Evolutionary conservation across 768 basidiomycete genomes (phyloP), one percentile per base, ranked within the genome.

Genomic region (Amanita exitialis): DNA sequence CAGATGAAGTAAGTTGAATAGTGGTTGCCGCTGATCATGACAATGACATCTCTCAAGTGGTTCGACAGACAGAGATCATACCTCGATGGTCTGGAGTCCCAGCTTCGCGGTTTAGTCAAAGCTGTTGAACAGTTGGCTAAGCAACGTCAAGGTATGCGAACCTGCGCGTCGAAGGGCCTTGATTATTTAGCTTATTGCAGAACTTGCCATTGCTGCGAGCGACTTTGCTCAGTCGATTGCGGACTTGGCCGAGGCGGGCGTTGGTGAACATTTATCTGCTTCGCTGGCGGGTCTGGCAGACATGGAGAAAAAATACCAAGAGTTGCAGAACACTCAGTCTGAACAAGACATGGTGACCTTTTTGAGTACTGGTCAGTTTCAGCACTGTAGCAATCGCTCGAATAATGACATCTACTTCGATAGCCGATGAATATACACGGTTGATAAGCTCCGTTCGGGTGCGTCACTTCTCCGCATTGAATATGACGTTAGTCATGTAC

Each of bases 351-450:
- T 93, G 58, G 71, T 80, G 27, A 85, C 86, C 0, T 63, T 98
- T 25, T 73, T 93, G 76, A 82, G 80, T 47, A 88, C 89, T 44
- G 83, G 84, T 82, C 56, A 45, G 57, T 35, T 46, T 13, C 16
- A 41, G 21, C 13, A 10, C 8, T 25, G 35, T 39, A 23, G 48
- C 23, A 16, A 10, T 52, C 51, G 15, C 23, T 13, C 44, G 41
- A 16, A 3, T 25, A 47, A 35, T 45, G 46, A 15, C 28, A 21
- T 18, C 1, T 32, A 3, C 3, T 54, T 13, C 8, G 20, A 7
- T 50, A 70, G 90, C 81, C 43, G 95, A 98, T 60, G 93, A 96
- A 65, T 98, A 98, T 62, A 80, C 91, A n/a, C 76, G 95, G 47
- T 73, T 97, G 47, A 88, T 95, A 54, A 82, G 78, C 58, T 90